Conservation (phyloP, 108 stramenopile species). For the Hondaea fermentalgiana region DNA sequence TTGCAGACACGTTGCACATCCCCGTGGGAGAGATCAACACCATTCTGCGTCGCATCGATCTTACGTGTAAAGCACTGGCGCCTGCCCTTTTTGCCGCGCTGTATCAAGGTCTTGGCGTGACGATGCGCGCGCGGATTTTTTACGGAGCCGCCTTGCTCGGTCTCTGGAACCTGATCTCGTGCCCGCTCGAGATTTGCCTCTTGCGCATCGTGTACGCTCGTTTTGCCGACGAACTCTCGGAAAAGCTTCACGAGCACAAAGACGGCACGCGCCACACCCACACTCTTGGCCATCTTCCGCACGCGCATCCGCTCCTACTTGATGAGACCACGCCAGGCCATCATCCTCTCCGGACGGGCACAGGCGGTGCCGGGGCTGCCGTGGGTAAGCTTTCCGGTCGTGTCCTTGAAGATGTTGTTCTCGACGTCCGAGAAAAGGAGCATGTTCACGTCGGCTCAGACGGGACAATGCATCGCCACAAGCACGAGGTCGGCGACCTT, state of each 20-base stretch:
- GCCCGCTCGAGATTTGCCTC: neutral
- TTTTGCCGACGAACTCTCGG: neutral
- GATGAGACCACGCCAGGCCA: neutral
- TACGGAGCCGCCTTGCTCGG: neutral
- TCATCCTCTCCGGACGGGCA: neutral
- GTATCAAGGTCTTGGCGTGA: neutral
- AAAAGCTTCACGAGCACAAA: neutral
- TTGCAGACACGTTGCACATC: neutral
- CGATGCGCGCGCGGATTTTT: neutral
- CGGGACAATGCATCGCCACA: neutral
- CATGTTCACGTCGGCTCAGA: neutral
- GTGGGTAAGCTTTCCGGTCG: neutral
- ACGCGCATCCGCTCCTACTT: neutral
- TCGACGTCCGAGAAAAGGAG: neutral
- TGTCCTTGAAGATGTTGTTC: neutral
- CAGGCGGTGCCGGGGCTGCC: neutral
- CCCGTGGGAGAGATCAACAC: neutral
- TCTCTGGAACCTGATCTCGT: neutral
- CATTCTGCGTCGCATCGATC: neutral
- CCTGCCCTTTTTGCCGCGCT: neutral
- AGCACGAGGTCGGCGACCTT: neutral
- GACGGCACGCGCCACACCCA: neutral
- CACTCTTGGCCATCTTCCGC: neutral
- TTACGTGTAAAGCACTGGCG: neutral
- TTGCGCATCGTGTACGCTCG: neutral